Percentiles rank a stretch among this genome's conserved stretches.
Conservation (phyloP, 2,329 filamentous ascomycete genomes). For the Ophiostoma piceae region DNA sequence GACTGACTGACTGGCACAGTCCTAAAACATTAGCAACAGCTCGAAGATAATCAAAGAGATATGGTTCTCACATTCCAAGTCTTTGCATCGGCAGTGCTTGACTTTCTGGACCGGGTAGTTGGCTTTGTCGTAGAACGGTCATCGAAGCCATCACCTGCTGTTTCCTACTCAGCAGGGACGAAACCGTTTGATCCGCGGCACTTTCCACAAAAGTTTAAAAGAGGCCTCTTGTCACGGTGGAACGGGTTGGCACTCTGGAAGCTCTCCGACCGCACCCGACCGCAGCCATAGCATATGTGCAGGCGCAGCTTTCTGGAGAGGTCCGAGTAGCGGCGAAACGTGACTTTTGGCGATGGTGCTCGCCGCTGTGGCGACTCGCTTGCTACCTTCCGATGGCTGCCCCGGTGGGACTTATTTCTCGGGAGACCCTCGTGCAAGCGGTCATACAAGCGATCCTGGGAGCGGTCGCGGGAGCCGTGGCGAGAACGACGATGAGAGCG, state of each 20-base stretch:
- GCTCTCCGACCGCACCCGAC: slow-evolving; percentile 37
- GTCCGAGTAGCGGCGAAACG: slow-evolving; percentile 4
- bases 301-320: slow-evolving; percentile 8
- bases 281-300: slow-evolving; percentile 44
- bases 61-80: not conserved
- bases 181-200: slow-evolving; percentile 29
- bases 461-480: not conserved
- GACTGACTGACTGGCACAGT: not conserved
- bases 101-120: not conserved
- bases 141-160: not conserved
- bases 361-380: not conserved
- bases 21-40: not conserved
- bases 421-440: not conserved
- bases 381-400: not conserved
- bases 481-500: not conserved
- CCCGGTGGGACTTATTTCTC: not conserved
- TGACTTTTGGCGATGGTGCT: no score
- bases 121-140: not conserved
- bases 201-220: slow-evolving; percentile 35
- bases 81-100: not conserved
- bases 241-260: slow-evolving; percentile 38
- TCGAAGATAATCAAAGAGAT: not conserved
- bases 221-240: slow-evolving; percentile 32
- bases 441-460: not conserved
- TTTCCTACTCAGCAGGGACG: not conserved